Evolutionary conservation across 2,329 filamentous ascomycete species (phyloP).

Genomic region (Trichoderma atrobrunneum): DNA sequence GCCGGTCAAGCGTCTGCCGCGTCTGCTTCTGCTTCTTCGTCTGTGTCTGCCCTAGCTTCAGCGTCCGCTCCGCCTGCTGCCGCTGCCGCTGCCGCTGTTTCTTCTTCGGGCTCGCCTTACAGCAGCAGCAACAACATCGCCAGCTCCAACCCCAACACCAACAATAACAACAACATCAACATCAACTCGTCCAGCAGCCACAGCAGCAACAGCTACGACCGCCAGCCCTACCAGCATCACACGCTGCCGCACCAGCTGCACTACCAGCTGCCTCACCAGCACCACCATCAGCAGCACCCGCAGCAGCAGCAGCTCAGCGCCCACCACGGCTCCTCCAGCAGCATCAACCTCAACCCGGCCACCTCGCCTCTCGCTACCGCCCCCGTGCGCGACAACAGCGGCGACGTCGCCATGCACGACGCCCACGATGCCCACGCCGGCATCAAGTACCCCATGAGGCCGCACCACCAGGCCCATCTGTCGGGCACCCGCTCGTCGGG

Average conservation of each 20-base stretch:
- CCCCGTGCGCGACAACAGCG: constrained; percentile 65
- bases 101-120: not conserved
- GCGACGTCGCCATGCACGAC: constrained; percentile 85
- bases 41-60: not conserved
- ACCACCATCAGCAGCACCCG: not conserved
- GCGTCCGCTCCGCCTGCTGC: not conserved
- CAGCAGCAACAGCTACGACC: constrained; percentile 10
- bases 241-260: constrained; percentile 4
- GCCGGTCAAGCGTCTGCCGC: constrained; percentile 25
- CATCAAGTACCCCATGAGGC: constrained; percentile 80
- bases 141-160: not conserved
- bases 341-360: constrained; percentile 49
- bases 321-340: constrained; percentile 47
- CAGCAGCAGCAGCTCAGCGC: constrained; percentile 32
- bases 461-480: constrained; percentile 72
- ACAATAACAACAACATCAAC: not conserved
- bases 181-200: not conserved
- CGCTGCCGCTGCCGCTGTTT: not conserved
- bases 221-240: not conserved
- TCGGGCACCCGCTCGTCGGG: constrained; percentile 53
- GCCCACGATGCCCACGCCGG: constrained; percentile 76
- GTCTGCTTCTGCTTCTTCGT: constrained; percentile 36
- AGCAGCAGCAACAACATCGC: not conserved
- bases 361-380: constrained; percentile 49
- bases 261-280: constrained; percentile 15